phyloP scores from a whole-genome alignment of 331 rosid genomes.

The Erythrophleum ivorense region DNA sequence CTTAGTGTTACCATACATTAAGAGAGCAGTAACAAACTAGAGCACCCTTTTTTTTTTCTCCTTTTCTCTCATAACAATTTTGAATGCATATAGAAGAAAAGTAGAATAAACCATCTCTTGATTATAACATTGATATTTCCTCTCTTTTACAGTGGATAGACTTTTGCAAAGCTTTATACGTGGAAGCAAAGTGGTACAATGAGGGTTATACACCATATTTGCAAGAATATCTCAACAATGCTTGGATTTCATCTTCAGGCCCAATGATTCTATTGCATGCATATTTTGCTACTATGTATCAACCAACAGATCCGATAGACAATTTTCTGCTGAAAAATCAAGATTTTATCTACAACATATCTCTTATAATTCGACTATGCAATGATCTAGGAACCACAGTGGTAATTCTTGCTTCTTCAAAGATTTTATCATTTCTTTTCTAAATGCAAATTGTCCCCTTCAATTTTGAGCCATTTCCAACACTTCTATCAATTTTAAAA shows the following conservation, averaged over 20 bases:
- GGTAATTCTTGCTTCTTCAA: constrained; percentile 39
- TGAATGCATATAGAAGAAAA: background rate
- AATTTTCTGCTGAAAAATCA: constrained; percentile 42
- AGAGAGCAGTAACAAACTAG: constrained; percentile 47
- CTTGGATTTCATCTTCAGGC: constrained; percentile 66
- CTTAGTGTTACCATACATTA: constrained; percentile 45
- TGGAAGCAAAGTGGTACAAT: constrained; percentile 70
- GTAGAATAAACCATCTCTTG: no score
- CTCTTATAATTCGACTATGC: constrained; percentile 61
- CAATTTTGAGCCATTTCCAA: no score
- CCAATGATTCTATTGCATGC: constrained; percentile 52
- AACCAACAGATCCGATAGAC: background rate
- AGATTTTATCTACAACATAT: constrained; percentile 51
- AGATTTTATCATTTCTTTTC: no score
- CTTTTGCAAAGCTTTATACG: constrained; percentile 54
- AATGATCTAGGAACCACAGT: constrained; percentile 63
- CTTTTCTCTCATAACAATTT: background rate
- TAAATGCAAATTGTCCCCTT: no score
- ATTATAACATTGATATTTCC: constrained; percentile 28
- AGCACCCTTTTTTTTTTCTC: background rate
- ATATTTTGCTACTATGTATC: constrained; percentile 41
- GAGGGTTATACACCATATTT: constrained; percentile 52
- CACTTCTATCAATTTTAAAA: no score
- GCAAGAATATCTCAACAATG: constrained; percentile 61
- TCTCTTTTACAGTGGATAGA: constrained; percentile 65